Base-by-base conservation (phyloP, 192 early-diverging fungal species). In the Coemansia sp. region DNA sequence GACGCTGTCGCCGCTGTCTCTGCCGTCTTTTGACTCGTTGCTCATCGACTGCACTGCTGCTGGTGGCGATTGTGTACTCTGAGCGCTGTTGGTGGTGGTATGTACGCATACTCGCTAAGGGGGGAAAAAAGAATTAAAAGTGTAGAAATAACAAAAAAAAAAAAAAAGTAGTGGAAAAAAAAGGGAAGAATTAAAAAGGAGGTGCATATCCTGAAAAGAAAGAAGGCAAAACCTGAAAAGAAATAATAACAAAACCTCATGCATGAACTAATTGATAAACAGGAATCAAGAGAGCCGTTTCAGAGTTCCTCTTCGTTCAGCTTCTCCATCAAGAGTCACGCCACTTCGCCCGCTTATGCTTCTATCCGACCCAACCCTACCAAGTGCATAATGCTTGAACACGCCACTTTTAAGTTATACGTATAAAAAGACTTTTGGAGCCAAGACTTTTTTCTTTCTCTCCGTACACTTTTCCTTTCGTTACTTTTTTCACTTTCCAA, bases 41-140 rank as follows among this genome's bases (percentile, higher is more conserved):
- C 39, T 69, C 64, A 37, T 78, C 71, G 12, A 73, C n/a, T 11
- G 71, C 71, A 50, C 71, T 78, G 34, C 71, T 70, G 53, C 68
- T 78, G 8, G 4, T 48, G 46, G 21, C 23, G 46, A 48, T 48
- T n/a, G 46, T 48, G 19, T 21, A 21, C 46, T 48, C 46, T 48
- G 46, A 48, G 46, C 21, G 46, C 21, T 48, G 46, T 6, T 19
- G n/a, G 1, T 48, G n/a, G 19, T 48, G 46, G 46, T 21, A 9
- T 6, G 46, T 48, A 48, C 46, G 46, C 46, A 48, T 48, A n/a
- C 15, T n/a, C 44, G 46, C 46, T 48, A 45, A 15, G 17, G 42
- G 15, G 46, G 46, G 6, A 51, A 31, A 15, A 21, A 53, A 64
- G 15, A 41, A 57, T 53, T 41, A 64, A 64, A 19, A 21, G 21